phyloP scores from a whole-genome alignment of 371 early-diverging fungal genomes.

The Syncephalis plumigaleata region DNA sequence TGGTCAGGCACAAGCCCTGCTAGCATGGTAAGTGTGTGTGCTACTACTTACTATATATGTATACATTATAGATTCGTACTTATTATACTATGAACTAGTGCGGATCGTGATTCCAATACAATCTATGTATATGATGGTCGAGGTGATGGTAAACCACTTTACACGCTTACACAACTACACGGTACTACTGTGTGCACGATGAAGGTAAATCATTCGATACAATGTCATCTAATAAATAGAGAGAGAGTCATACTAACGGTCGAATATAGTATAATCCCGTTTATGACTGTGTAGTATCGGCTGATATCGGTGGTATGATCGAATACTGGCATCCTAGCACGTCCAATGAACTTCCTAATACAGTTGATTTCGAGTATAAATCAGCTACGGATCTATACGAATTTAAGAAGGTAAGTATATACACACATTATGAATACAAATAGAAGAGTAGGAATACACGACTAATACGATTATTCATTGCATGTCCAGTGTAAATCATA shows the following conservation, averaged over 20 bases:
- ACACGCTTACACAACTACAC: slow-evolving; percentile 47
- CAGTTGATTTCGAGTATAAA: slow-evolving; percentile 61
- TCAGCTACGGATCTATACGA: slow-evolving; percentile 88
- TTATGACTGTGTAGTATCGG: slow-evolving; percentile 63
- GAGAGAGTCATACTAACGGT: too few species aligned
- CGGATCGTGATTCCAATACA: slow-evolving; percentile 46
- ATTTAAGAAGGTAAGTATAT: slow-evolving; percentile 57
- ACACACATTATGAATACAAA: neutral
- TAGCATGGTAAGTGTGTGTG: slow-evolving; percentile 41
- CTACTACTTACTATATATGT: neutral
- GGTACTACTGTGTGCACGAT: slow-evolving; percentile 58
- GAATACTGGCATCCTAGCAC: slow-evolving; percentile 83
- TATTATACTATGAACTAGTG: slow-evolving; percentile 17
- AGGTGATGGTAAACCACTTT: slow-evolving; percentile 38
- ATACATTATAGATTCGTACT: neutral
- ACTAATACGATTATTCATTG: too few species aligned
- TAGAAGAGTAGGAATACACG: too few species aligned
- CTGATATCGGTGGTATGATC: slow-evolving; percentile 70
- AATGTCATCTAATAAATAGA: too few species aligned
- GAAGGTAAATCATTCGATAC: slow-evolving; percentile 15
- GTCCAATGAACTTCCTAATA: slow-evolving; percentile 37
- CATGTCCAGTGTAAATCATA: slow-evolving; percentile 24
- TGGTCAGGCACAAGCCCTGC: slow-evolving; percentile 61
- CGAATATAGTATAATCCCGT: slow-evolving; percentile 52
- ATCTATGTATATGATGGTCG: slow-evolving; percentile 77